These are phyloP conservation scores for Yamadazyma sp. DNA, from an alignment of 805 yeast species.

Conservation along the genomic window DNA sequence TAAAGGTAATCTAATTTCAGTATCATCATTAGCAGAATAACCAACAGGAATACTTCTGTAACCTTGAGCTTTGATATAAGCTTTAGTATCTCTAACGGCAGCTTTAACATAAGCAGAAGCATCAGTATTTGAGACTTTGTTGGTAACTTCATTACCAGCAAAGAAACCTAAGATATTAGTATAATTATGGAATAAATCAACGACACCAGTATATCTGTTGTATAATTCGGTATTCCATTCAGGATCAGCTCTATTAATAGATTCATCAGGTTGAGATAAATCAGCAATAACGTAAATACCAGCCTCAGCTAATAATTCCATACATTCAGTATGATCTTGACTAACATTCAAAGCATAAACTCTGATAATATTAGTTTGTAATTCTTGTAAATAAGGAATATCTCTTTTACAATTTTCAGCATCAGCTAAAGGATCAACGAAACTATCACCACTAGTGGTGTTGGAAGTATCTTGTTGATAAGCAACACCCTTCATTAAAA, in stretches of 20 bases:
- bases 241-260: slow-evolving; percentile 63
- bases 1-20: slow-evolving; percentile 58
- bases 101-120: slow-evolving; percentile 84
- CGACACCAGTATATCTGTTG: slow-evolving; percentile 65
- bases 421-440: slow-evolving; percentile 72
- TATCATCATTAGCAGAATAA: slow-evolving; percentile 77
- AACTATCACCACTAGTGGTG: slow-evolving; percentile 37
- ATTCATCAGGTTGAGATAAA: slow-evolving; percentile 65
- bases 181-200: slow-evolving; percentile 66
- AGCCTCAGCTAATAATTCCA: slow-evolving; percentile 65
- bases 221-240: slow-evolving; percentile 61
- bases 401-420: slow-evolving; percentile 62
- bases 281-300: slow-evolving; percentile 93
- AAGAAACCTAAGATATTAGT: slow-evolving; percentile 77
- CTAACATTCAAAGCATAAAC: slow-evolving; percentile 71
- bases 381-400: slow-evolving; percentile 61
- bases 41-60: slow-evolving; percentile 78
- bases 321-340: slow-evolving; percentile 65
- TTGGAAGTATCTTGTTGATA: slow-evolving; percentile 69
- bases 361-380: slow-evolving; percentile 68
- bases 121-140: slow-evolving; percentile 59
- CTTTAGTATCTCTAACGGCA: slow-evolving; percentile 74
- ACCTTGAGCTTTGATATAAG: slow-evolving; percentile 55
- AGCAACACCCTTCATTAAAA: slow-evolving; percentile 75
- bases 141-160: slow-evolving; percentile 85